phyloP scores from a whole-genome alignment of 331 rosid genomes.

The Prunus yedoensis region DNA sequence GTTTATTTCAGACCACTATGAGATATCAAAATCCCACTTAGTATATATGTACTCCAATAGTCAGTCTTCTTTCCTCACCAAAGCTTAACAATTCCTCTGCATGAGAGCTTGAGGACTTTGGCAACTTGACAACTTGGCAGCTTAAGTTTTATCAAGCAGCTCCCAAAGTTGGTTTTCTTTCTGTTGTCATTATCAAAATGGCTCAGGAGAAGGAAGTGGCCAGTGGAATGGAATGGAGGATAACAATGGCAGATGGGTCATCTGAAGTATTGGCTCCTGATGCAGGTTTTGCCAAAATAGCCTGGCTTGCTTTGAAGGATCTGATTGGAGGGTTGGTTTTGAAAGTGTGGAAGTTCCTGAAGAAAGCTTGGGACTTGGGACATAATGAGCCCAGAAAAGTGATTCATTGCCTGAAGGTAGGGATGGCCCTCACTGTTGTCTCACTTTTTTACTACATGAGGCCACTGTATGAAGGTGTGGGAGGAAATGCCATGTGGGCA shows the following conservation, averaged over 20 bases:
- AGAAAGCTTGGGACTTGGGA: constrained; percentile 67
- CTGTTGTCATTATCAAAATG: constrained; percentile 19
- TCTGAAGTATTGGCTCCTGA: constrained; percentile 31
- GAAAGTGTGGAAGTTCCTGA: constrained; percentile 42
- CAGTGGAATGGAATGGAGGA: constrained; percentile 57
- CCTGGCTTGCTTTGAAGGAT: constrained; percentile 31
- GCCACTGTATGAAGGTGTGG: constrained; percentile 77
- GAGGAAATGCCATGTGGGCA: constrained; percentile 90
- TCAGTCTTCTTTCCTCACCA: constrained; percentile 16
- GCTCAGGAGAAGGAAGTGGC: constrained; percentile 27
- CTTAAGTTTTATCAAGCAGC: background rate
- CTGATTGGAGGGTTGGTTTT: constrained; percentile 24
- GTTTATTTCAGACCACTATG: constrained; percentile 12
- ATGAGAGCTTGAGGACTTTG: constrained; percentile 1
- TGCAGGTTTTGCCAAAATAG: constrained; percentile 12
- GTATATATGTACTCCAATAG: constrained; percentile 31
- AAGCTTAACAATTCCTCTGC: constrained; percentile 5
- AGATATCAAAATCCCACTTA: background rate
- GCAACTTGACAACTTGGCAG: background rate
- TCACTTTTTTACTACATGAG: constrained; percentile 71
- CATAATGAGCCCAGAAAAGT: constrained; percentile 67
- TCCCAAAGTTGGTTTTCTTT: background rate
- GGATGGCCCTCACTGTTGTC: constrained; percentile 70
- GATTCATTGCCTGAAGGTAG: constrained; percentile 68
- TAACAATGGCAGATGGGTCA: constrained; percentile 45